Evolutionary conservation across 345 rosid genomes (phyloP), one percentile per base, ranked within the genome.

Genomic region (Salix exigua): DNA sequence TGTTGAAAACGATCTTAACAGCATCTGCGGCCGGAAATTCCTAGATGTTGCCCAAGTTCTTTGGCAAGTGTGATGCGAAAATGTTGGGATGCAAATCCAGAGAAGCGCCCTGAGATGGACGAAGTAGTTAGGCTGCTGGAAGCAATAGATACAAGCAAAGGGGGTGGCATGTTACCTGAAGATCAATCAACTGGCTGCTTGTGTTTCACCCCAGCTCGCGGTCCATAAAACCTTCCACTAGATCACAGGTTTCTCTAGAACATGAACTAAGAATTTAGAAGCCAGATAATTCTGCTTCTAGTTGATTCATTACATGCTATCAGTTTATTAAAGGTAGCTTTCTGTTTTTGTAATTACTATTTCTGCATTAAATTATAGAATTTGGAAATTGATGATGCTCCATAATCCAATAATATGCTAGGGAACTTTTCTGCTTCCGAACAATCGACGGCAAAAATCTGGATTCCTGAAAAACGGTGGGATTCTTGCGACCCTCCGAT

Each of bases 81-180:
- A 70, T 82, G 81, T 21, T 82, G 84, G 84, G 81, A 82, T 66
- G 81, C 70, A 44, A 78, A 82, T 74, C 79, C 79, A 17, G 81
- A 82, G 58, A 78, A 74, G 67, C 84, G 84, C 28, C 84, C 81
- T 9, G 84, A 82, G 76, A 82, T 78, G 81, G 81, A 82, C 23
- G 81, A 78, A 76, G 81, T 74, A 38, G 81, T 82, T 53, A 66
- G 60, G 73, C 69, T 82, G 71, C 78, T 82, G 16, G 84, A 82
- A 71, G 81, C 76, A 35, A 78, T 82, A 65, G 84, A 77, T 66
- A 82, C 84, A 21, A 82, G 79, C 70, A 82, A 78, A 70, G 84
- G 84, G 31, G 84, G 84, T 1, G 84, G 84, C 44, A 81, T 81
- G 84, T 77, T 81, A 37, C 84, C 84, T 10, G 84, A 81, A 70